Base-by-base conservation (phyloP, 176 grass and related monocot species). In the Raddia distichophylla region DNA sequence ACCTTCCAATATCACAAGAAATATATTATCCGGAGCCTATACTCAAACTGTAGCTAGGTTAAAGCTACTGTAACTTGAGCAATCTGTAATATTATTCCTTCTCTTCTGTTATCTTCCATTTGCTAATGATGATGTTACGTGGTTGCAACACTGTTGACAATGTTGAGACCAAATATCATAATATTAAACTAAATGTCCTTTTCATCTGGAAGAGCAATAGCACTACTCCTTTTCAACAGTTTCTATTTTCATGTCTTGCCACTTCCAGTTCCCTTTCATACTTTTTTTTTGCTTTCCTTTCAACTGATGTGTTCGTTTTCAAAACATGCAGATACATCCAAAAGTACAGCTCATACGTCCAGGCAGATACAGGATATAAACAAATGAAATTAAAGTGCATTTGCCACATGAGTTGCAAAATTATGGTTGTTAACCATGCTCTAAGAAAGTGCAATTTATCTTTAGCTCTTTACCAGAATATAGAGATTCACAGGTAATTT, bases 321-420 rank as follows among this genome's bases (percentile, higher is more conserved):
- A 42, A 82, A 72, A 67, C 78, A 86, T 72, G 66, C 78, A 90
- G 88, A 71, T 90, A 66, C 58, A 15, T 73, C 83, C 87, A 77
- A 76, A 71, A 60, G 50, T 82, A 75, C 87, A 89, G 72, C 78
- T 82, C 59, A 67, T 77, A 45, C 3, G 8, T 78, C 78, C 19
- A 42, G 73, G 83, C 52, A 35, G 88, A 14, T 61, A 67, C 32
- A 66, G 15, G 65, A 82, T 81, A 64, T 58, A 77, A 82, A 82
- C 66, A 82, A 77, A 82, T 32, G 44, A 72, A 82, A 71, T 77
- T 89, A 42, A 85, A 81, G 78, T 71, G 58, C 43, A 81, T 86
- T 52, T 72, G 78, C 65, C 78, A 67, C 51, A 72, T 73, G 82
- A 89, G 19, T 72, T 85, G 65, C 65, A 86, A 78, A 66, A 86